phyloP scores from a whole-genome alignment of 108 stramenopile species.

The Nitzschia putrida region DNA sequence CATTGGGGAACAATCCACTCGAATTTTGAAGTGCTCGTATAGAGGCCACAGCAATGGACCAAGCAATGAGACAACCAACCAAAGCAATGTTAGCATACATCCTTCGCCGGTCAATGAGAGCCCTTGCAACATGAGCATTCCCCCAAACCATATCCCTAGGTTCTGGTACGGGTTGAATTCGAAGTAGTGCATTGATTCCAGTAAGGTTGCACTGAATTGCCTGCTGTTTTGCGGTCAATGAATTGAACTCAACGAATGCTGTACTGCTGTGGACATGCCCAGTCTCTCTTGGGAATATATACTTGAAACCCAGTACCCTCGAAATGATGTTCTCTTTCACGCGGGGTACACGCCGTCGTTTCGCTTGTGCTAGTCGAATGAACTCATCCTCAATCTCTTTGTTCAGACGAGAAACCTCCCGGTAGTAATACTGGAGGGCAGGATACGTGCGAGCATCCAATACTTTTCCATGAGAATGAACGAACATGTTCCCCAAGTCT shows the following conservation, averaged over 20 bases:
- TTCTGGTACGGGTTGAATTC: constrained; percentile 45
- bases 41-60: constrained; percentile 30
- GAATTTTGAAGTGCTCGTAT: constrained; percentile 20
- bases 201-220: constrained; percentile 46
- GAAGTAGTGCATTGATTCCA: constrained; percentile 6
- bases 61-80: constrained; percentile 28
- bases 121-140: constrained; percentile 41
- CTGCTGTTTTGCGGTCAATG: constrained; percentile 56
- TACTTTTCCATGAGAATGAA: background rate
- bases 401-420: constrained; percentile 9
- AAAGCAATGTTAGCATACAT: constrained; percentile 36
- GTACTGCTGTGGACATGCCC: constrained; percentile 27
- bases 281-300: background rate
- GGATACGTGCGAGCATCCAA: background rate
- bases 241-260: constrained; percentile 61
- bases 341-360: background rate
- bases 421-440: constrained; percentile 4
- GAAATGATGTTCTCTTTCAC: background rate
- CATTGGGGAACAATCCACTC: background rate
- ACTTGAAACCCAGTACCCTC: background rate
- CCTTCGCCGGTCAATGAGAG: constrained; percentile 41
- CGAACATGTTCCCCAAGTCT: background rate
- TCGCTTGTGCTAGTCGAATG: constrained; percentile 13
- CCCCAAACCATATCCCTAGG: constrained; percentile 59
- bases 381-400: constrained; percentile 28